These are phyloP conservation scores for Neofusicoccum parvum DNA, from an alignment of 2,329 filamentous ascomycete species.

Conservation along the genomic window DNA sequence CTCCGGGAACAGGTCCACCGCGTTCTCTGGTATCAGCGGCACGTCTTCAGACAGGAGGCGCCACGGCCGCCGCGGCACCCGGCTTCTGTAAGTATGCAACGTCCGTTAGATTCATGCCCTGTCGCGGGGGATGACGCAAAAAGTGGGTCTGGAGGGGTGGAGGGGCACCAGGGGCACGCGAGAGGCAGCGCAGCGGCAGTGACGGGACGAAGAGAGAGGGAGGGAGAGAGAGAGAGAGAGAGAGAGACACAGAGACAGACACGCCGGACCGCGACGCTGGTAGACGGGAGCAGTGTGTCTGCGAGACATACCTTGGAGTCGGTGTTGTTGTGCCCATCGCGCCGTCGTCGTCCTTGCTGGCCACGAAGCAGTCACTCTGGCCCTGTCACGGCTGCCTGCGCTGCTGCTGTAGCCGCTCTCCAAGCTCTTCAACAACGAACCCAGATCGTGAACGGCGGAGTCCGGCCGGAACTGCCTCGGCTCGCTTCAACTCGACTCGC, in stretches of 20 bases:
- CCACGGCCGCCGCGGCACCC: slow-evolving; percentile 13
- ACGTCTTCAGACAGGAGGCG: slow-evolving; percentile 19
- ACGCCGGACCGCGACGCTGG: not conserved
- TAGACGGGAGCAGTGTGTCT: not conserved
- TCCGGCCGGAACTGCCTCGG: not conserved
- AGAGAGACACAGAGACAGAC: not conserved
- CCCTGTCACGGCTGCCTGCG: not conserved
- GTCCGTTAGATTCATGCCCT: slow-evolving; percentile 16
- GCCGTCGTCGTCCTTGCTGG: not conserved
- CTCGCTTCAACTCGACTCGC: not conserved
- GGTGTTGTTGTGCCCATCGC: not conserved
- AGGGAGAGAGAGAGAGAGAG: not conserved
- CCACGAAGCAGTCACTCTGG: not conserved
- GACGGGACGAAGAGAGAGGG: too few species aligned
- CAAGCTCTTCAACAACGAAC: slow-evolving; percentile 8
- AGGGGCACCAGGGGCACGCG: not conserved
- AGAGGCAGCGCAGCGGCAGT: not conserved
- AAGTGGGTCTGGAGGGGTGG: slow-evolving; percentile 8
- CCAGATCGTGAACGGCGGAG: not conserved
- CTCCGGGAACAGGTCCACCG: slow-evolving; percentile 18
- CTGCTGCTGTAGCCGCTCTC: not conserved
- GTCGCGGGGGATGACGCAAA: slow-evolving; percentile 2
- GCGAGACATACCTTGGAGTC: slow-evolving; percentile 5
- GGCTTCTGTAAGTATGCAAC: slow-evolving; percentile 18
- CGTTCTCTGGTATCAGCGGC: slow-evolving; percentile 19